These are phyloP conservation scores for Neopestalotiopsis rosae DNA, from an alignment of 2,329 filamentous ascomycete species.

Conservation along the genomic window DNA sequence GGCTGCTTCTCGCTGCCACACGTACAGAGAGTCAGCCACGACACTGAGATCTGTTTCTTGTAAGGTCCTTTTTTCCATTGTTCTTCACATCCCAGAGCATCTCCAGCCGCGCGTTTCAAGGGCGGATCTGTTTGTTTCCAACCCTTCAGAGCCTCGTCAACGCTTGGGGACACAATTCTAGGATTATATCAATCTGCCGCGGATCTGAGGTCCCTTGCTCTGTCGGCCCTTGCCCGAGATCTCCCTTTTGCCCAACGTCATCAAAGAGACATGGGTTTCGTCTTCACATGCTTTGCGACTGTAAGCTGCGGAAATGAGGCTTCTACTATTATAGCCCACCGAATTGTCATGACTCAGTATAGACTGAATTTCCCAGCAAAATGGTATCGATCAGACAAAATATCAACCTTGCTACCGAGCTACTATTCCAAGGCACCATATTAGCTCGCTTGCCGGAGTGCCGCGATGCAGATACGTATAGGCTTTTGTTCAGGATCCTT, in stretches of 20 bases:
- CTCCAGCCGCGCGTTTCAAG: conserved; percentile 15
- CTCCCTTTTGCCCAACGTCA: conserved; percentile 12
- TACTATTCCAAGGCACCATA: neutral
- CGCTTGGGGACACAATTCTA: neutral
- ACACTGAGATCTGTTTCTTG: neutral
- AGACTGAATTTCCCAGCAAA: neutral
- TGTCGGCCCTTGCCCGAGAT: neutral
- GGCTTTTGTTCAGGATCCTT: neutral
- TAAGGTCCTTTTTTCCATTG: neutral
- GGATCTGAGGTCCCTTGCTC: conserved; percentile 11
- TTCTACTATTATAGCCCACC: neutral
- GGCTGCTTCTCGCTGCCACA: neutral
- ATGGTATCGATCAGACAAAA: neutral
- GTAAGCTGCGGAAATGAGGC: neutral
- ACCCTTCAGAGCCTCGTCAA: conserved; percentile 17
- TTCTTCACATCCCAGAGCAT: conserved; percentile 13
- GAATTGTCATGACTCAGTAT: neutral
- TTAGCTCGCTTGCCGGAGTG: conserved; percentile 3
- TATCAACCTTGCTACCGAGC: conserved; percentile 1
- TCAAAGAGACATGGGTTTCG: neutral
- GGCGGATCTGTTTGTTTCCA: conserved; percentile 14
- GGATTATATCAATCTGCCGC: conserved; percentile 7
- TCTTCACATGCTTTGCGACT: conserved; percentile 9
- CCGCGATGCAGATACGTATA: conserved; percentile 5
- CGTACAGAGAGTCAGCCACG: neutral